These are phyloP conservation scores for Pseudogymnoascus sp. DNA, from an alignment of 2,329 filamentous ascomycete genomes.

Conservation along the genomic window DNA sequence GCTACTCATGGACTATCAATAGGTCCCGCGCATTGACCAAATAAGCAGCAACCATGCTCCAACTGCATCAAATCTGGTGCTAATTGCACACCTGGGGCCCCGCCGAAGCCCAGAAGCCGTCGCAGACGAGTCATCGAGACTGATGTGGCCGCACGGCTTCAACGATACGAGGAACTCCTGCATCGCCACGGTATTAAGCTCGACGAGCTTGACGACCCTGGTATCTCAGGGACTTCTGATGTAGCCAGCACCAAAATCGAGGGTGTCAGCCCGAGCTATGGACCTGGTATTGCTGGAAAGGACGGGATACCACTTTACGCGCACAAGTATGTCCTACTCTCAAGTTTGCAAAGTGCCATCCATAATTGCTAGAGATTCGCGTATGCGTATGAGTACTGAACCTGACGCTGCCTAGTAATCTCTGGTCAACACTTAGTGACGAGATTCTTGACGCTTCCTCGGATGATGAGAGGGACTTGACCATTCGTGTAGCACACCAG, in stretches of 20 bases:
- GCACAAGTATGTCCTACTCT: not conserved
- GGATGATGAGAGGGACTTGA: slow-evolving; percentile 24
- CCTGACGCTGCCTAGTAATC: slow-evolving; percentile 16
- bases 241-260: not conserved
- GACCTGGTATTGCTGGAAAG: slow-evolving; percentile 13
- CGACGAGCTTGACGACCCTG: slow-evolving; percentile 20
- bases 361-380: slow-evolving; percentile 24
- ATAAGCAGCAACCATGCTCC: slow-evolving; percentile 21
- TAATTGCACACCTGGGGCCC: slow-evolving; percentile 19
- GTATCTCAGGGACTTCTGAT: not conserved
- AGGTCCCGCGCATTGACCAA: not conserved
- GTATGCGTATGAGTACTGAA: not conserved
- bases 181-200: slow-evolving; percentile 22
- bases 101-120: slow-evolving; percentile 19
- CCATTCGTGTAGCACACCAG: slow-evolving; percentile 8
- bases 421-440: slow-evolving; percentile 26
- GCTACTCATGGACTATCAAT: not conserved
- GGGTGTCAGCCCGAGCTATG: slow-evolving; percentile 13
- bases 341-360: slow-evolving; percentile 14
- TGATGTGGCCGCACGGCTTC: slow-evolving; percentile 22
- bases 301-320: not conserved
- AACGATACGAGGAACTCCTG: slow-evolving; percentile 22
- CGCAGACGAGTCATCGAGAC: slow-evolving; percentile 24
- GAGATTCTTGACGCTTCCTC: slow-evolving; percentile 28
- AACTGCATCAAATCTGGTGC: slow-evolving; percentile 23